These are phyloP conservation scores for Teratosphaeria epicoccoides DNA, from an alignment of 2,329 filamentous ascomycete species.

Conservation along the genomic window DNA sequence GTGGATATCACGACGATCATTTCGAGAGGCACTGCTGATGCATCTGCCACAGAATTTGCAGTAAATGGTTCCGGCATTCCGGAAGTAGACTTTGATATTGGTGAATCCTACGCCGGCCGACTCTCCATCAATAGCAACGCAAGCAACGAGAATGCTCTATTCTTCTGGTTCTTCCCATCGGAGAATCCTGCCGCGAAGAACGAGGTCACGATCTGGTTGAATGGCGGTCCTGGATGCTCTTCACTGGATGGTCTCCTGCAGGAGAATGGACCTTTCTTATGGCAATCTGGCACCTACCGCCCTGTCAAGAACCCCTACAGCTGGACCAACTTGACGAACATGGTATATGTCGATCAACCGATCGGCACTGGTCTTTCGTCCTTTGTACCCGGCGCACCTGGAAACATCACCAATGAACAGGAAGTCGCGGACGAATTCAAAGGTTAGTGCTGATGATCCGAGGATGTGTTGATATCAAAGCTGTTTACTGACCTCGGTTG, in stretches of 20 bases:
- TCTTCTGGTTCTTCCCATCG: slow-evolving; percentile 42
- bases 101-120: slow-evolving; percentile 24
- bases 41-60: slow-evolving; percentile 7
- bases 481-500: no score
- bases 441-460: slow-evolving; percentile 4
- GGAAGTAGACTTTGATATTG: slow-evolving; percentile 25
- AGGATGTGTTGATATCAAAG: no score
- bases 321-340: slow-evolving; percentile 31
- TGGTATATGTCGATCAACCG: slow-evolving; percentile 32
- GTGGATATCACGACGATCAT: neutral
- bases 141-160: slow-evolving; percentile 25
- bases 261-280: slow-evolving; percentile 29
- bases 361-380: slow-evolving; percentile 19
- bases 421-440: slow-evolving; percentile 33
- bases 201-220: slow-evolving; percentile 27
- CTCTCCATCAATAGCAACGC: slow-evolving; percentile 17
- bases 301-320: slow-evolving; percentile 31
- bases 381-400: slow-evolving; percentile 15
- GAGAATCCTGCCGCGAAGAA: slow-evolving; percentile 34
- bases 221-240: slow-evolving; percentile 34
- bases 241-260: slow-evolving; percentile 36
- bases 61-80: slow-evolving; percentile 21
- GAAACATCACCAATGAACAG: slow-evolving; percentile 27
- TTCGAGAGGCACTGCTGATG: neutral
- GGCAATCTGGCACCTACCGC: slow-evolving; percentile 29